Base-by-base conservation (phyloP, 2,329 filamentous ascomycete genomes). In the Diaporthe longicolla region DNA sequence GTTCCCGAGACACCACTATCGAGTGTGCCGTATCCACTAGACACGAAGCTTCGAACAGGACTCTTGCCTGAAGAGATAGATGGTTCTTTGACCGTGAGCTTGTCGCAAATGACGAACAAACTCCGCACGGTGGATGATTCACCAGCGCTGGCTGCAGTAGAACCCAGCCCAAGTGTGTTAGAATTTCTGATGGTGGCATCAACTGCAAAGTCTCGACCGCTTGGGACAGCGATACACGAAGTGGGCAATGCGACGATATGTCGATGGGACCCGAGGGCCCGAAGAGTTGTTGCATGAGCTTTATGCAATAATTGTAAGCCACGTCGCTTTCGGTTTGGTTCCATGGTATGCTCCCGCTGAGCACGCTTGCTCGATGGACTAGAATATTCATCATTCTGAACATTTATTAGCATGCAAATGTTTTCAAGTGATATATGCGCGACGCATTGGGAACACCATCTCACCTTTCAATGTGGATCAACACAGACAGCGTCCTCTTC, bases 231-330 rank as follows among this genome's bases (percentile, higher is more conserved):
- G 58, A 63, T n/a, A 40, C 48, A 57, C 57, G 26, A 19, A 71
- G 26, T 13, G 69, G 69, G 55, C 69, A 71, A n/a, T 29, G 43
- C 1, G 55, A 35, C 17, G 55, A 8, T 1, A 40, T 21, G 21
- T 50, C 55, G 9, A 13, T 40, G 24, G 32, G 19, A 32, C 11
- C 10, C 19, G n/a, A 21, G 3, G 69, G 24, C 7, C 37, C 55
- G 40, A 71, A 71, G 15, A 71, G 69, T n/a, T 59, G 69, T n/a
- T 71, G 69, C 55, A 71, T 71, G 29, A 71, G 55, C 40, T 71
- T 61, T 21, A 40, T 71, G 48, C 69, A 71, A 24, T 71, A 50
- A 17, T 71, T 71, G 19, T 61, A 71, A 15, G 69, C 69, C 32
- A 61, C 43, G 26, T 71, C 69, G 45, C 43, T 61, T 3, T 61